Evolutionary conservation across 495 filamentous ascomycete genomes (phyloP).

Genomic region (Friedmanniomyces simplex): DNA sequence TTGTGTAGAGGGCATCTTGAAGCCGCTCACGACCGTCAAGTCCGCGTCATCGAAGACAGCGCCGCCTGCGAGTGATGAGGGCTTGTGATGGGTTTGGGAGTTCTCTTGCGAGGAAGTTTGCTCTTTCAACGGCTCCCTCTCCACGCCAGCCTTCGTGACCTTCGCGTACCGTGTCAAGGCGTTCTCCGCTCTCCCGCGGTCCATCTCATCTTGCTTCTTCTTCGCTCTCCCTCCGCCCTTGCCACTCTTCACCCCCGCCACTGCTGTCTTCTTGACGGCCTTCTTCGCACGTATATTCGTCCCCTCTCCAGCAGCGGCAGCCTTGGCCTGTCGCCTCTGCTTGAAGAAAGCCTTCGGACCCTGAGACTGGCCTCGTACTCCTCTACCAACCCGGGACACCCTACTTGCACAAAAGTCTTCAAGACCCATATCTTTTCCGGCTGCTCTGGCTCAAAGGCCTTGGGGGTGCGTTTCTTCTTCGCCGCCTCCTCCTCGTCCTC

Average conservation of each 20-base stretch:
- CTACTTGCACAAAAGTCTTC: conserved; percentile 56
- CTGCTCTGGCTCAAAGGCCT: conserved; percentile 54
- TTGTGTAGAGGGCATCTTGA: conserved; percentile 9
- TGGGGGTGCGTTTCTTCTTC: conserved; percentile 47
- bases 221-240: not conserved
- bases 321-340: conserved; percentile 10
- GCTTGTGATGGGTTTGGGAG: too few relatives aligned
- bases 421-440: conserved; percentile 66
- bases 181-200: conserved; percentile 7
- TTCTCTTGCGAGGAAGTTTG: too few relatives aligned
- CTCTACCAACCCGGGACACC: conserved; percentile 60
- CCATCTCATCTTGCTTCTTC: conserved; percentile 9
- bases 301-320: not conserved
- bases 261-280: not conserved
- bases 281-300: not conserved
- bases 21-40: not conserved
- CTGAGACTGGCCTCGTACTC: conserved; percentile 61
- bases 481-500: conserved; percentile 23
- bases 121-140: not conserved
- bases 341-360: conserved; percentile 37
- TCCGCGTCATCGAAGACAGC: not conserved
- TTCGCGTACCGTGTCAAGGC: conserved; percentile 17
- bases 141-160: conserved; percentile 12
- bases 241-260: not conserved
- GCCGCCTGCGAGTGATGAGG: too few relatives aligned